These are phyloP conservation scores for Pichia ethanolica DNA, from an alignment of 805 yeast species.

Conservation along the genomic window DNA sequence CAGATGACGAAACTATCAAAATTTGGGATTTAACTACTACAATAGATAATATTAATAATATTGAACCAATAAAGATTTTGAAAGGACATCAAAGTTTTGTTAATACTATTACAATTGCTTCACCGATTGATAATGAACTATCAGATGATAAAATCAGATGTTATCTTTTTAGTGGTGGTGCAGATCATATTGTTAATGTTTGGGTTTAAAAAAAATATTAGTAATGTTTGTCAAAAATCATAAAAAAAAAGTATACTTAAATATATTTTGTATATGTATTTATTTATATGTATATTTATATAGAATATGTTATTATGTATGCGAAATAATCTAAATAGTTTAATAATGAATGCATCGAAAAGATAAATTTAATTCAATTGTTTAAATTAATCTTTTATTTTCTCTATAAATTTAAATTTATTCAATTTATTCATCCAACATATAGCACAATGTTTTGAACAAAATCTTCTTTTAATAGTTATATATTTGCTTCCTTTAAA, in stretches of 20 bases:
- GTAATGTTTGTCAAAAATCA: background rate
- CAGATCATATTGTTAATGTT: conserved; percentile 46
- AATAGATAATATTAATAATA: conserved; percentile 19
- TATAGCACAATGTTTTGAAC: conserved; percentile 42
- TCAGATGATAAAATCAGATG: conserved; percentile 46
- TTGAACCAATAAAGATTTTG: conserved; percentile 28
- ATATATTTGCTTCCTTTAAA: conserved; percentile 39
- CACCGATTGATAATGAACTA: conserved; percentile 24
- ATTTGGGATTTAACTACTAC: conserved; percentile 60
- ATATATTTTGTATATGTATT: background rate
- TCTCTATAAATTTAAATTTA: background rate
- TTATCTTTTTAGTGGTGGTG: conserved; percentile 55
- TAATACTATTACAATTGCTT: conserved; percentile 51
- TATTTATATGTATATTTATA: background rate
- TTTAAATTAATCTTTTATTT: too few relatives aligned
- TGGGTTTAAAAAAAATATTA: conserved; percentile 33
- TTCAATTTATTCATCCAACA: conserved; percentile 23
- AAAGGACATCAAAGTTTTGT: conserved; percentile 71
- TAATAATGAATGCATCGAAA: too few relatives aligned
- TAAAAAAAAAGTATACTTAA: background rate
- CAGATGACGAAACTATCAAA: conserved; percentile 72
- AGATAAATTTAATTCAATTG: background rate
- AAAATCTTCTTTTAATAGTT: conserved; percentile 50
- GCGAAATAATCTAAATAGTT: too few relatives aligned
- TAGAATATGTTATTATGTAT: background rate